Evolutionary conservation across 768 basidiomycete genomes (phyloP).

Genomic region (Psilocybe sp.): DNA sequence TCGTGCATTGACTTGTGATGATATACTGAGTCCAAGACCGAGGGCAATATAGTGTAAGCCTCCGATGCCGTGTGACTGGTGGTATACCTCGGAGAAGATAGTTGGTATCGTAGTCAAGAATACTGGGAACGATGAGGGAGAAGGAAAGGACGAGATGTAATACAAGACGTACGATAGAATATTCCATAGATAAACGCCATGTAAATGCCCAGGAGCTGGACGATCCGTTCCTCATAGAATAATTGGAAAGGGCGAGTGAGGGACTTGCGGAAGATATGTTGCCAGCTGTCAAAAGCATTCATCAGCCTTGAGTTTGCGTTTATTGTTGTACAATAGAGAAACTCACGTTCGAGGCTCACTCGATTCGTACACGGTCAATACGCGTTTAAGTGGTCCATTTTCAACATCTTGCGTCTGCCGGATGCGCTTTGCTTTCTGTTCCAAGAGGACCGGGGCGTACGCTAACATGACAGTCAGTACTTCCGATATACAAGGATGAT

Average conservation of each 20-base stretch:
- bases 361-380: constrained; percentile 48
- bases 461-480: constrained; percentile 32
- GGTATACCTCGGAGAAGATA: constrained; percentile 56
- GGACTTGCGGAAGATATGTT: constrained; percentile 45
- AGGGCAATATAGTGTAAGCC: constrained; percentile 73
- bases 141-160: neutral
- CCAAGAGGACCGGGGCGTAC: constrained; percentile 40
- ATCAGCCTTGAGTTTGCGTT: no score
- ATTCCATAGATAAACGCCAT: constrained; percentile 69
- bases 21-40: constrained; percentile 54
- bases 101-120: constrained; percentile 63
- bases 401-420: constrained; percentile 44
- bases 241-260: constrained; percentile 68
- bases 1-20: constrained; percentile 54
- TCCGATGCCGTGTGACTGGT: constrained; percentile 51
- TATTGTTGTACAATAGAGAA: neutral
- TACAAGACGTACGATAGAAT: constrained; percentile 46
- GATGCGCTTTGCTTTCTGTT: constrained; percentile 49
- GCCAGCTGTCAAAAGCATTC: constrained; percentile 37
- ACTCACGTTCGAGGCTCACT: constrained; percentile 42
- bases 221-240: constrained; percentile 59
- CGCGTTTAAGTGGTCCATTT: constrained; percentile 31
- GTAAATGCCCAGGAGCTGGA: constrained; percentile 65
- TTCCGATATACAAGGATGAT: constrained; percentile 5
- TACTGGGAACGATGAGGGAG: constrained; percentile 34